Base-by-base conservation (phyloP, 2,329 filamentous ascomycete genomes). In the Biscogniauxia marginata region DNA sequence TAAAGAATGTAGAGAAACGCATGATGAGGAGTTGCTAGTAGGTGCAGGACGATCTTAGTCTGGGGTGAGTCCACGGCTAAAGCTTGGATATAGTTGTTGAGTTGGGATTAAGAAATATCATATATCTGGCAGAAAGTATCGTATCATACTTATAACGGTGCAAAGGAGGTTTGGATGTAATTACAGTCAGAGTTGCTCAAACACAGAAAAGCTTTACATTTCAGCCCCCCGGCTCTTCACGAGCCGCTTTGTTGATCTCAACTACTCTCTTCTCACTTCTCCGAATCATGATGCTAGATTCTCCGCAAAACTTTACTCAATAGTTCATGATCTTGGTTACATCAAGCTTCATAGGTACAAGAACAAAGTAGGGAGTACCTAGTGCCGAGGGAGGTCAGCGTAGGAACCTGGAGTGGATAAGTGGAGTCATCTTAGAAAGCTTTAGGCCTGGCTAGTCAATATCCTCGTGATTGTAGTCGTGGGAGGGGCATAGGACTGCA, bases 1-100 rank as follows among this genome's bases (percentile, higher is more conserved):
- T 47, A 18, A 55, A 50, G 30, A 45, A 20, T 4, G 19, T 45
- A 20, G 43, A 25, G 46, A 46, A 46, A n/a, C 53, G 24, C 53
- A 55, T 55, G 25, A 19, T 55, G 46, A 45, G 34, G n/a, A n/a
- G 30, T 39, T 16, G n/a, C 30, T 11, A 39, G 9, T 39, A 39
- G 30, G 3, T 39, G 9, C 30, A 16, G 30, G n/a, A 39, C 30
- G 30, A 39, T 39, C 30, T 39, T 16, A 39, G 6, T 11, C 30
- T 39, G 5, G 13, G n/a, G 30, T 16, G n/a, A 39, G 30, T 16
- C 30, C 30, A 39, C 30, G 13, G 9, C 30, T 6, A 9, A 16
- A 39, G 30, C n/a, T 39, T 16, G 11, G 30, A 39, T 39, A 16
- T 16, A 39, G 30, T 16, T 39, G 30, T 39, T 16, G 30, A 39